Evolutionary conservation across 805 yeast genomes (phyloP), one percentile per base, ranked within the genome.

Genomic region (Nakazawaea populi): DNA sequence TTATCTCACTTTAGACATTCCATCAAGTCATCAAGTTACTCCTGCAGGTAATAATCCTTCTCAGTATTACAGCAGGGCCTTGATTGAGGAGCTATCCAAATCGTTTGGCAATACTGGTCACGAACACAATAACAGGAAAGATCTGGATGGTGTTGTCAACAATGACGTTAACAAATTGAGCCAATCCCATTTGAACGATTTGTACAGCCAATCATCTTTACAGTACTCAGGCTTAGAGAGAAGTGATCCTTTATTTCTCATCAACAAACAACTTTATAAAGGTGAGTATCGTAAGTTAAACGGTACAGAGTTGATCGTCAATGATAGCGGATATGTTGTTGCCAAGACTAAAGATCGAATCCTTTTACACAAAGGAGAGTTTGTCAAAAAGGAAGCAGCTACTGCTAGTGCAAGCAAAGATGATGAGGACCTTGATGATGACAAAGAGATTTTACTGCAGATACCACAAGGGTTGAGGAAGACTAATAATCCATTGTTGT

Each of bases 201-300:
- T 49, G 18, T 49, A 49, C 34, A 28, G 11, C 24, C 32, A 43
- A 24, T 47, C 51, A 12, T n/a, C 46, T n/a, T 56, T 85, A 28
- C 82, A 80, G 54, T 62, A 77, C 11, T 73, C 85, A 14, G 87
- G 85, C 0, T 60, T 85, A 29, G 79, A 81, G 24, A 68, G 74
- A 10, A 71, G 73, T 24, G 66, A 67, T 34, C 90, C 91, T 5
- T 60, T 83, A 24, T 72, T 83, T 42, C 80, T 77, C 57, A 68
- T 82, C 11, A 84, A 85, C 40, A 75, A 76, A 47, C 72, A 76
- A 38, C 66, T 88, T 4, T 89, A 81, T 62, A 80, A 82, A 64
- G 94, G 96, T 1, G 69, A 73, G 27, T 91, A 97, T 97, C 73
- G 76, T 42, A 77, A 77, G 49, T 66, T 89, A 3, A 83, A 88